Evolutionary conservation across 805 yeast genomes (phyloP).

Genomic region (Teunomyces tritomae): DNA sequence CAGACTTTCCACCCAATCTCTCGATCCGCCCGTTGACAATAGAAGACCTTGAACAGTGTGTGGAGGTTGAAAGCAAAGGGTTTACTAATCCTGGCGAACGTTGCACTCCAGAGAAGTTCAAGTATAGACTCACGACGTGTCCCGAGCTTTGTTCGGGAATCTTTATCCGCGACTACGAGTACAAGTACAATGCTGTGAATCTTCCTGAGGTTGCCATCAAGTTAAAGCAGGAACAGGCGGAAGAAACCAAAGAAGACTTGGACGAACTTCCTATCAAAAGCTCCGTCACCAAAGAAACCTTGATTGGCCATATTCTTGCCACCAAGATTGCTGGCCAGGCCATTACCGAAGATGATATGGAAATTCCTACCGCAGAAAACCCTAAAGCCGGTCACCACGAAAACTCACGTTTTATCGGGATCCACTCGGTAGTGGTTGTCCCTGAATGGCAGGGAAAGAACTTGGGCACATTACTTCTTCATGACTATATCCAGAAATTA

Average conservation of each 20-base stretch:
- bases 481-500: slow-evolving; percentile 87
- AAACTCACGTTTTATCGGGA: slow-evolving; percentile 67
- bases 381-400: slow-evolving; percentile 66
- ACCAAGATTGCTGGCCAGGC: slow-evolving; percentile 58
- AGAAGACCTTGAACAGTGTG: slow-evolving; percentile 66
- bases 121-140: slow-evolving; percentile 72
- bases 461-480: slow-evolving; percentile 77
- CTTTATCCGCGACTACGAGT: slow-evolving; percentile 67
- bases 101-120: slow-evolving; percentile 56
- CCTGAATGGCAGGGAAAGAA: slow-evolving; percentile 79
- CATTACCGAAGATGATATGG: slow-evolving; percentile 62
- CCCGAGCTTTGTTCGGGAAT: slow-evolving; percentile 92
- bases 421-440: slow-evolving; percentile 78
- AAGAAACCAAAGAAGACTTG: slow-evolving; percentile 22
- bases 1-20: slow-evolving; percentile 46
- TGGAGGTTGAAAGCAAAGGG: slow-evolving; percentile 61
- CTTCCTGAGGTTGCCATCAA: slow-evolving; percentile 39
- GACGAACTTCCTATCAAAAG: slow-evolving; percentile 47
- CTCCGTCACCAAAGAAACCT: slow-evolving; percentile 54
- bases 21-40: slow-evolving; percentile 68
- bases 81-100: slow-evolving; percentile 66
- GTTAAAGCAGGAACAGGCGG: slow-evolving; percentile 15
- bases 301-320: slow-evolving; percentile 79
- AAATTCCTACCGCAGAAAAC: slow-evolving; percentile 43
- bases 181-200: slow-evolving; percentile 41